A percentile compares a stretch with the other conserved stretches of the same genome.
Evolutionary conservation across 2,329 filamentous ascomycete genomes (phyloP).

Genomic region (Calycina herbarum): DNA sequence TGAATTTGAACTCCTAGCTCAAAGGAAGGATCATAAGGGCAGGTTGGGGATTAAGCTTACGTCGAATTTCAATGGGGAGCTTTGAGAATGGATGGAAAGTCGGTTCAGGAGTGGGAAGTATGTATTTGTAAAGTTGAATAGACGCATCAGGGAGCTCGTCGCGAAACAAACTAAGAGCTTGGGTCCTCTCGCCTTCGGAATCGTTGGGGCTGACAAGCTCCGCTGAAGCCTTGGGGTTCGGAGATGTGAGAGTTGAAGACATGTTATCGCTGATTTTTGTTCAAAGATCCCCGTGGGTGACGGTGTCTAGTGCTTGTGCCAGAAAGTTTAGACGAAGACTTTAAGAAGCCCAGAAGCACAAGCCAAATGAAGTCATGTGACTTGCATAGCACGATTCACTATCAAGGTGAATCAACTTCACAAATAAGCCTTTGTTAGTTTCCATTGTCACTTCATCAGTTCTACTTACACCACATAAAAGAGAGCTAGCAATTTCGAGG

Average conservation of each 20-base stretch:
- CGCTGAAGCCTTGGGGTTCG: no score
- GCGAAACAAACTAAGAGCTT: background rate
- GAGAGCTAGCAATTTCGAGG: background rate
- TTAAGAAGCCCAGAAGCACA: no score
- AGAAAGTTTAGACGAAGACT: no score
- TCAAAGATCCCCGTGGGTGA: background rate
- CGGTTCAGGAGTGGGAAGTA: background rate
- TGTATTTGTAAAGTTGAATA: background rate
- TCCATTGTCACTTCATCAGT: background rate
- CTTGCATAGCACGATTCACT: no score
- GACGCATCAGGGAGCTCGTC: background rate
- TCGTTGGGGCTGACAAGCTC: background rate
- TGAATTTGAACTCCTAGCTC: background rate
- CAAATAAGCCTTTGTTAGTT: background rate
- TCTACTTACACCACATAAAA: no score
- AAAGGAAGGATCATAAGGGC: background rate
- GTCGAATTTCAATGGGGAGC: background rate
- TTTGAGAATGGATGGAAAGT: background rate
- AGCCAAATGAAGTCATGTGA: no score
- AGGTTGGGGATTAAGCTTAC: background rate
- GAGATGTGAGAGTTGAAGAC: background rate
- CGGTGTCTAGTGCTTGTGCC: no score
- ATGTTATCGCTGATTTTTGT: background rate
- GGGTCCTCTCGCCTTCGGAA: background rate
- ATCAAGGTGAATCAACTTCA: background rate